These are phyloP conservation scores for Chalaropsis thielavioides DNA, from an alignment of 2,329 filamentous ascomycete species.

Conservation along the genomic window DNA sequence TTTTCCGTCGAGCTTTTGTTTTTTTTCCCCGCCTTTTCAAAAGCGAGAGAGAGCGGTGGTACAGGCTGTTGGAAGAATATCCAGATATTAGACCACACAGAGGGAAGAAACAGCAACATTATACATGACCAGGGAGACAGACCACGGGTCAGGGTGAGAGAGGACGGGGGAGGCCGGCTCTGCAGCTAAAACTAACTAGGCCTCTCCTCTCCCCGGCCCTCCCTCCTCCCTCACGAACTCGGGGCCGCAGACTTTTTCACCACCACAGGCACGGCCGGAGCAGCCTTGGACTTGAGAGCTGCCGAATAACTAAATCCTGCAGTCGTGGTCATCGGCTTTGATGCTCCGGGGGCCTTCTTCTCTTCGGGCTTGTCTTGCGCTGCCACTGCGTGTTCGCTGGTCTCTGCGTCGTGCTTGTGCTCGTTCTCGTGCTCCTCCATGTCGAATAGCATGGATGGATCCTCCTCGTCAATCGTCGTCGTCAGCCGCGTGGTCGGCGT, in stretches of 20 bases:
- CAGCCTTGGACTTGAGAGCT: slow-evolving; percentile 16
- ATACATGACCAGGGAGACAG: too few relatives aligned
- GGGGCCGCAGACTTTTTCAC: background rate
- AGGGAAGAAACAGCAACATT: too few relatives aligned
- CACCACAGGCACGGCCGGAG: background rate
- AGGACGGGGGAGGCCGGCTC: background rate
- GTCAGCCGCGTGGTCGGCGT: slow-evolving; percentile 11
- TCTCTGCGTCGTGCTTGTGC: background rate
- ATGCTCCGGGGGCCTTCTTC: background rate
- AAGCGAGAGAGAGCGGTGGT: too few relatives aligned
- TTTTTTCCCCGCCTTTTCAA: background rate
- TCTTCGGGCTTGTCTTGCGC: background rate
- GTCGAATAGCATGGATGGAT: slow-evolving; percentile 16
- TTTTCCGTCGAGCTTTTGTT: background rate
- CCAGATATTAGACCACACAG: background rate
- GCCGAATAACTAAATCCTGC: slow-evolving; percentile 15
- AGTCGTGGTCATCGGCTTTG: background rate
- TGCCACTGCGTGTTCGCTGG: background rate
- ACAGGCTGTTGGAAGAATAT: too few relatives aligned
- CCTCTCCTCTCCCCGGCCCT: background rate
- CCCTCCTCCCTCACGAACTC: background rate
- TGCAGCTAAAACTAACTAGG: background rate
- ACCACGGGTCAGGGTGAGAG: background rate
- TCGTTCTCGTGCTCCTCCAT: slow-evolving; percentile 15
- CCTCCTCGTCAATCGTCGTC: slow-evolving; percentile 16